Evolutionary conservation across 164 flowering plant species (phyloP).

Genomic region (Magnolia officinalis): DNA sequence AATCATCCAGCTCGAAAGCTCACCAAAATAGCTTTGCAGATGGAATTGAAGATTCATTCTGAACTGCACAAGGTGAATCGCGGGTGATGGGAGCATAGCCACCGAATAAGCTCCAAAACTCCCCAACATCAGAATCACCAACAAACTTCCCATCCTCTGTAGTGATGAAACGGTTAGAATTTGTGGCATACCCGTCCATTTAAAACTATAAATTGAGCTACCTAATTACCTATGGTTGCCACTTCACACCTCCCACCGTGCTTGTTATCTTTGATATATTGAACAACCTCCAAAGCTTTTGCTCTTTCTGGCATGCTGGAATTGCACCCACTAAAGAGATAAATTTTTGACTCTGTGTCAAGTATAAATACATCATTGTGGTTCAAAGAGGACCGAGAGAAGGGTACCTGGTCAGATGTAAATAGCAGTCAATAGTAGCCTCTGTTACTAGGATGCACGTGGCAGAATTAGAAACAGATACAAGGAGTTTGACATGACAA

Average conservation of each 20-base stretch:
- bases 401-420: conserved; percentile 48
- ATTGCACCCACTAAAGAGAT: conserved; percentile 65
- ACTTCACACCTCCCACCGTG: conserved; percentile 55
- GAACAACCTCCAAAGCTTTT: conserved; percentile 70
- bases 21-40: conserved; percentile 46
- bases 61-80: conserved; percentile 27
- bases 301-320: conserved; percentile 71
- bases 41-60: conserved; percentile 17
- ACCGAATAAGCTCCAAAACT: conserved; percentile 74
- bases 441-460: not conserved
- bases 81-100: conserved; percentile 71
- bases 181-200: not conserved
- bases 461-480: not conserved
- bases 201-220: conserved; percentile 2
- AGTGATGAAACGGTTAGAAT: conserved; percentile 15
- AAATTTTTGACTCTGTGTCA: conserved; percentile 65
- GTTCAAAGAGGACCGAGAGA: conserved; percentile 62
- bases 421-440: not conserved
- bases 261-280: conserved; percentile 56
- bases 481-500: too few species aligned
- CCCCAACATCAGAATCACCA: conserved; percentile 72
- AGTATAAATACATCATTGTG: conserved; percentile 67
- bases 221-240: conserved; percentile 49
- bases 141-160: conserved; percentile 77
- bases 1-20: conserved; percentile 7